Conservation (phyloP, 2,329 filamentous ascomycete genomes). For the Colletotrichum sp. region DNA sequence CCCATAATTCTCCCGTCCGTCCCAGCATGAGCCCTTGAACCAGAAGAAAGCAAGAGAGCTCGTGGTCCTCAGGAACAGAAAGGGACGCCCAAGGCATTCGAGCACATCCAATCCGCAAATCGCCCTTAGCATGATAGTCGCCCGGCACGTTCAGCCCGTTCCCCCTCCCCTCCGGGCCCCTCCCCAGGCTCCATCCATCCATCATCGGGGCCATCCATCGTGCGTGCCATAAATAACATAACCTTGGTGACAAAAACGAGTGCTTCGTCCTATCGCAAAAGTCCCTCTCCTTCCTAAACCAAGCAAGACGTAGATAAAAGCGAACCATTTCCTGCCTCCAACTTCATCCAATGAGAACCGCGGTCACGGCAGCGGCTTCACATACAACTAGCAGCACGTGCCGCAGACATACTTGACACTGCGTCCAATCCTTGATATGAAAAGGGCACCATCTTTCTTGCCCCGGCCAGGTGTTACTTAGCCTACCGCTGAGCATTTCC, state of each 20-base stretch:
- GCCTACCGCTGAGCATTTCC: neutral
- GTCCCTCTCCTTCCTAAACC: neutral
- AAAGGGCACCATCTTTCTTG: neutral
- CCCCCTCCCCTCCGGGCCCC: neutral
- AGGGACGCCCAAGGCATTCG: neutral
- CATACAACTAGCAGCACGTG: neutral
- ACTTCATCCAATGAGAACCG: neutral
- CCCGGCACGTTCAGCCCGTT: slow-evolving; percentile 15
- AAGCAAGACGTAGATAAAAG: neutral
- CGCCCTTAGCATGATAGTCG: neutral
- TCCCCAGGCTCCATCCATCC: neutral
- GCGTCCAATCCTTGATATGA: neutral
- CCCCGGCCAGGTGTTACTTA: neutral
- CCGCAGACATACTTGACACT: neutral
- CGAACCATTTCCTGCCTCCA: neutral
- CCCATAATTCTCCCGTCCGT: neutral
- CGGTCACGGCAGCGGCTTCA: neutral
- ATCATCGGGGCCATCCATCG: neutral
- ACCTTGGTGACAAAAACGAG: neutral
- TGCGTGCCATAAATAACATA: neutral
- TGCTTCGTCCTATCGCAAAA: neutral
- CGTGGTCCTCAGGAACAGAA: neutral
- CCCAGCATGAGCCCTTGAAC: neutral
- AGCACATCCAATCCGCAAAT: neutral
- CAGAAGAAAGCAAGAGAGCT: neutral